Evolutionary conservation across 257 asterid genomes (phyloP), one percentile per base, ranked within the genome.

Genomic region (Solanum rostratum): DNA sequence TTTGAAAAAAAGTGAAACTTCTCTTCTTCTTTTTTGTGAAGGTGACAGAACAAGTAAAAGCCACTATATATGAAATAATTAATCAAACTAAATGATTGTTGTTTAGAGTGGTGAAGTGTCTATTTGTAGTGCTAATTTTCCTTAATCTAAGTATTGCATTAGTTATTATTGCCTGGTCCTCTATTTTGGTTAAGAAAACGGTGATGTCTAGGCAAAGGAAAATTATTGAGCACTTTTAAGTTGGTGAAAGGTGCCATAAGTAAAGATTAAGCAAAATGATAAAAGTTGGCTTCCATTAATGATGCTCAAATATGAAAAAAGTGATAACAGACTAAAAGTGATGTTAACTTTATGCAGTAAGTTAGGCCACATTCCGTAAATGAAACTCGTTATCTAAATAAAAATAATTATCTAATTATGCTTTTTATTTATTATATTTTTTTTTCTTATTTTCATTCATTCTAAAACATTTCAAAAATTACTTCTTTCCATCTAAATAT

Each of bases 231-330:
- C 37, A 24, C 83, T 66, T 79, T 53, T 50, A 85, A 29, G 83
- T 78, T 65, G 86, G 87, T 70, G 43, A 87, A 79, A 37, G 73
- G 50, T 53, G 66, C 5, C 83, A 80, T 33, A 81, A 80, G 89
- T 87, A 84, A 81, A 84, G 85, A 81, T 84, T 84, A 87, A 84
- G 89, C 87, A 84, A 87, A 33, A 87, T 81, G 82, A 87, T 87
- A 39, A 59, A 78, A 65, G 81, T 19, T 19, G 19, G 69, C 22
- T n/a, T 66, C 81, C 81, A 37, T 84, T 14, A 10, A 29, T 84
- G 46, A 16, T 69, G 29, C 18, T 3, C 27, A 78, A 78, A 76
- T 76, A 45, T 20, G 7, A 59, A 45, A 53, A n/a, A 59, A 46
- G 82, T 50, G 46, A 18, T 27, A 16, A 78, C 30, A 71, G 54